phyloP scores from a whole-genome alignment of 371 early-diverging fungal species.

The Mortierella sp. region DNA sequence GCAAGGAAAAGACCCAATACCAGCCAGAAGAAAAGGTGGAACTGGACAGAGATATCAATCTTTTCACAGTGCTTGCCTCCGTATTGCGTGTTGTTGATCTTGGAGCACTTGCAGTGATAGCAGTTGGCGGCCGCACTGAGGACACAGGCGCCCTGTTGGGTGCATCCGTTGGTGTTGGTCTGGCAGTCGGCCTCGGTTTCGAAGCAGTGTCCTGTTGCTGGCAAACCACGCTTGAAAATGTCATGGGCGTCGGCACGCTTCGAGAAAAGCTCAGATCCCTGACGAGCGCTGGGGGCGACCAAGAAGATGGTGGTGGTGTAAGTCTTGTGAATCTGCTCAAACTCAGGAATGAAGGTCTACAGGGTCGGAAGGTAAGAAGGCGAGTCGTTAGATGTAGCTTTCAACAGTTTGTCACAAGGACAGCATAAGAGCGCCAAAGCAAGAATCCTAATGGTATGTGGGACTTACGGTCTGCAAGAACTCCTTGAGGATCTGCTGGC shows the following conservation, averaged over 20 bases:
- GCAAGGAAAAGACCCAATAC: slow-evolving; percentile 30
- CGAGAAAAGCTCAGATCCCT: slow-evolving; percentile 29
- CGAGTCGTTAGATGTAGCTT: too few species aligned
- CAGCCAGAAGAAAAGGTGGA: slow-evolving; percentile 57
- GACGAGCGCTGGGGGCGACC: slow-evolving; percentile 25
- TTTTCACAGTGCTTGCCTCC: slow-evolving; percentile 44
- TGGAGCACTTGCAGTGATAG: slow-evolving; percentile 53
- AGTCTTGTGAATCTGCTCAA: slow-evolving; percentile 53
- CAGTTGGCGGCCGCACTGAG: slow-evolving; percentile 48
- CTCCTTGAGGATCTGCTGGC: slow-evolving; percentile 45
- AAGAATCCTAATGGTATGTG: background rate
- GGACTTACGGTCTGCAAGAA: slow-evolving; percentile 40
- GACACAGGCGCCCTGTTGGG: slow-evolving; percentile 33
- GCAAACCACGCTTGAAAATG: slow-evolving; percentile 33
- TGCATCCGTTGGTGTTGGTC: slow-evolving; percentile 46
- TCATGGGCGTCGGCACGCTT: background rate
- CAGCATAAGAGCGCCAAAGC: background rate
- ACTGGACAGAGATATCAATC: slow-evolving; percentile 50
- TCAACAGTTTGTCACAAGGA: background rate
- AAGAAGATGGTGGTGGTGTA: slow-evolving; percentile 46
- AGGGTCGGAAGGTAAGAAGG: background rate
- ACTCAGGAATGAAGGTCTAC: slow-evolving; percentile 49
- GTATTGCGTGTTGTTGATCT: slow-evolving; percentile 44
- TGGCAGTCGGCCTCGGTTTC: slow-evolving; percentile 35
- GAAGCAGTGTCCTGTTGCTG: slow-evolving; percentile 30